phyloP scores from a whole-genome alignment of 1,284 basidiomycete species.

The Irpex sp. region DNA sequence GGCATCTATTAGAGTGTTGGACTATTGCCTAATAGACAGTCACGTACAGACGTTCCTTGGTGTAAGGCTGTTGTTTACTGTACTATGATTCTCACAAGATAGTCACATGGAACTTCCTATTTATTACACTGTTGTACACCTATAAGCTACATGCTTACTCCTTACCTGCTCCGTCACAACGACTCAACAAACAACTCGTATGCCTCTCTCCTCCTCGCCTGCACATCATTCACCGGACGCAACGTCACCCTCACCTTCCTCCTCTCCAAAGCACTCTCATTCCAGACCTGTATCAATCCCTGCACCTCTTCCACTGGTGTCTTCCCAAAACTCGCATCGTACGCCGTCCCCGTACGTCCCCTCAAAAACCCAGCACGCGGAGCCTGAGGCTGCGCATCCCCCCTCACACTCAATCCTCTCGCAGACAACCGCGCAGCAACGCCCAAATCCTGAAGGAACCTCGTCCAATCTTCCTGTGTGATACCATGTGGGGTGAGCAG shows the following conservation, averaged over 20 bases:
- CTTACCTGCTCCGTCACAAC: neutral
- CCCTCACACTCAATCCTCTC: neutral
- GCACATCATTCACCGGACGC: neutral
- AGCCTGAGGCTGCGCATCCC: neutral
- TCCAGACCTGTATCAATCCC: constrained; percentile 11
- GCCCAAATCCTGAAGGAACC: constrained; percentile 11
- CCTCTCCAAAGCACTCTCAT: constrained; percentile 11
- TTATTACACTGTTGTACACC: too few relatives aligned
- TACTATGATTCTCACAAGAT: too few relatives aligned
- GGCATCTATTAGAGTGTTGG: too few relatives aligned
- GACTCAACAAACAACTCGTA: neutral
- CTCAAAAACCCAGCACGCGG: neutral
- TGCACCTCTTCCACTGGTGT: constrained; percentile 9
- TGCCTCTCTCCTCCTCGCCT: neutral
- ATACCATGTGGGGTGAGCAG: constrained; percentile 6
- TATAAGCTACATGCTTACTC: neutral
- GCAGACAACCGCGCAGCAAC: constrained; percentile 5
- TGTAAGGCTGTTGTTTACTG: too few relatives aligned
- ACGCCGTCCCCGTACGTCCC: constrained; percentile 3
- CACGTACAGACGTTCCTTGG: too few relatives aligned
- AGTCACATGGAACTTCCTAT: too few relatives aligned
- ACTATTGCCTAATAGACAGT: too few relatives aligned
- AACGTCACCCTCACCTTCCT: constrained; percentile 8
- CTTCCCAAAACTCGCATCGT: constrained; percentile 12
- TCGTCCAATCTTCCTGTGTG: constrained; percentile 6